These are phyloP conservation scores for Aspergillus neotritici DNA, from an alignment of 2,329 filamentous ascomycete species.

Conservation along the genomic window DNA sequence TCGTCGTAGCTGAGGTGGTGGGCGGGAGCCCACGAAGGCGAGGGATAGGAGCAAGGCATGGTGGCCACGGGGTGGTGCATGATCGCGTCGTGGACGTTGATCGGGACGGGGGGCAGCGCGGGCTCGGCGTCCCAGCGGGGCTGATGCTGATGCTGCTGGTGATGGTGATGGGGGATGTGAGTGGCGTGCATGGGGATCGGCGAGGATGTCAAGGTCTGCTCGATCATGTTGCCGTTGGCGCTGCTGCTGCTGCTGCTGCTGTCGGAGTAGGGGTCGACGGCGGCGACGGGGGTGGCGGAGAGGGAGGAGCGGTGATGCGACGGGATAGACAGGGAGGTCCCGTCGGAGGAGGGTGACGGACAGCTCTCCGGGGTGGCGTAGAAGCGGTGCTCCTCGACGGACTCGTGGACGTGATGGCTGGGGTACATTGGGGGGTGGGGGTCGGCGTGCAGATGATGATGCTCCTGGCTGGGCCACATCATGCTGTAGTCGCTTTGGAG, in stretches of 20 bases:
- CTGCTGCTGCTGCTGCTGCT: constrained; percentile 3
- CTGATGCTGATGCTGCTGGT: constrained; percentile 6
- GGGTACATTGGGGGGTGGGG: constrained; percentile 24
- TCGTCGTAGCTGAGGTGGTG: constrained; percentile 35
- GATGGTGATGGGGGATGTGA: too few relatives aligned
- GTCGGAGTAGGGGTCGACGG: constrained; percentile 33
- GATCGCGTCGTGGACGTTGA: constrained; percentile 30
- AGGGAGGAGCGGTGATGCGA: constrained; percentile 27
- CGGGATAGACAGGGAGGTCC: constrained; percentile 28
- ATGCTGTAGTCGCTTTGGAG: constrained; percentile 27
- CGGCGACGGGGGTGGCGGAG: constrained; percentile 29
- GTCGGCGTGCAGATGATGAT: constrained; percentile 21
- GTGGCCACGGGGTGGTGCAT: not conserved
- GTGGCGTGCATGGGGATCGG: constrained; percentile 28
- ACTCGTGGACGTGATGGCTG: constrained; percentile 32
- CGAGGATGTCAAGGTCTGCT: constrained; percentile 29
- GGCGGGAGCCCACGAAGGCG: constrained; percentile 36
- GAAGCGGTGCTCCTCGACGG: constrained; percentile 36
- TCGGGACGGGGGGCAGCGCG: constrained; percentile 26
- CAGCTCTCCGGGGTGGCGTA: constrained; percentile 42
- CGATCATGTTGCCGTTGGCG: constrained; percentile 17
- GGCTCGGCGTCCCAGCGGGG: constrained; percentile 32
- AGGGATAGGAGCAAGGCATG: constrained; percentile 33
- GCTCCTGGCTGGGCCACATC: constrained; percentile 34
- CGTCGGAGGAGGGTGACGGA: constrained; percentile 39